Percentiles rank a stretch among this genome's conserved stretches.
phyloP scores from a whole-genome alignment of 148 eudicot genomes.

The Silene conica region DNA sequence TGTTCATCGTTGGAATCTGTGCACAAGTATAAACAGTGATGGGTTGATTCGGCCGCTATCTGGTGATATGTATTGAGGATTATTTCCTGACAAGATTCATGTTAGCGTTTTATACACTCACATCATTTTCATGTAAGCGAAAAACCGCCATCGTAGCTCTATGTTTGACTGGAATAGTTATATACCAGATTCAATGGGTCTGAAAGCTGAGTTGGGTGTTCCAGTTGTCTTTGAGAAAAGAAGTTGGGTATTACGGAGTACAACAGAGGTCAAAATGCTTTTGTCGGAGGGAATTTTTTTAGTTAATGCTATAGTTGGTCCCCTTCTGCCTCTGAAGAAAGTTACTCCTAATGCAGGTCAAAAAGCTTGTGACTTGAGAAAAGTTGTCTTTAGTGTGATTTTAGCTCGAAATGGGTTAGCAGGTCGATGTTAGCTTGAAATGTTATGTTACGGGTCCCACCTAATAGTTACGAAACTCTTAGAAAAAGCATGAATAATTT shows the following conservation, averaged over 20 bases:
- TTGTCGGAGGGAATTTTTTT: neutral
- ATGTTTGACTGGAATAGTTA: neutral
- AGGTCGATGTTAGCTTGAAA: too few species aligned
- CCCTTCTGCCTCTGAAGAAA: neutral
- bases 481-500: neutral
- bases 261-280: neutral
- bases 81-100: too few species aligned
- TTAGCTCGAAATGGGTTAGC: too few species aligned
- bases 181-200: too few species aligned
- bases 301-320: slow-evolving; percentile 4
- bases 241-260: neutral
- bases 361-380: too few species aligned
- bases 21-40: neutral
- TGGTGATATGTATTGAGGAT: too few species aligned
- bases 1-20: neutral
- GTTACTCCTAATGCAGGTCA: too few species aligned
- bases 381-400: too few species aligned
- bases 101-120: too few species aligned
- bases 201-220: neutral
- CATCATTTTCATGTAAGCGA: too few species aligned
- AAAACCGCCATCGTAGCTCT: neutral
- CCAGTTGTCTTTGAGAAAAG: neutral
- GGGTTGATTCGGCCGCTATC: neutral
- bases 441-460: too few species aligned
- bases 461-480: too few species aligned